Conservation (phyloP, 345 rosid genomes). For the Gossypium turneri region DNA sequence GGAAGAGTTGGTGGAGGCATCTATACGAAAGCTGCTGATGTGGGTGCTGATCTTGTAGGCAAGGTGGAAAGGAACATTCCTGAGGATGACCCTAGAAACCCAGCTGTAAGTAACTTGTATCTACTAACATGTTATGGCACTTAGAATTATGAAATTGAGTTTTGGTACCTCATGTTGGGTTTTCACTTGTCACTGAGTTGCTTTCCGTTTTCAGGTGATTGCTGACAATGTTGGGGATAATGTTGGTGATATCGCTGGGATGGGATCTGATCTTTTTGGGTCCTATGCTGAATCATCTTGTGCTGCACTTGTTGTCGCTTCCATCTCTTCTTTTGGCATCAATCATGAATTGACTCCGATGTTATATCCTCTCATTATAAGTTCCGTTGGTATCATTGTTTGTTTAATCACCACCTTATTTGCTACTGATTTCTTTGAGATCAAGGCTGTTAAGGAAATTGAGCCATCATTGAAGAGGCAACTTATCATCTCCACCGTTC, state of each 20-base stretch:
- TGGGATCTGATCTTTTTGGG: constrained; percentile 82
- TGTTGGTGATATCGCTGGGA: constrained; percentile 83
- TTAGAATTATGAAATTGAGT: constrained; percentile 7
- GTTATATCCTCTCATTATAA: constrained; percentile 65
- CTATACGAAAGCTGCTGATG: constrained; percentile 73
- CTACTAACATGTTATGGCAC: background rate
- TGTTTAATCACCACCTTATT: constrained; percentile 71
- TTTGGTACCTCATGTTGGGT: background rate
- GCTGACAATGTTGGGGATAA: constrained; percentile 87
- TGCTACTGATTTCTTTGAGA: constrained; percentile 74
- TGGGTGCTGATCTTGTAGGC: constrained; percentile 88
- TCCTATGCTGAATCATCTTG: constrained; percentile 76
- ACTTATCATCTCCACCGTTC: constrained; percentile 62
- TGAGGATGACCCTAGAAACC: constrained; percentile 82
- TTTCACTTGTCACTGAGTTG: constrained; percentile 2
- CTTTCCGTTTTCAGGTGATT: constrained; percentile 51
- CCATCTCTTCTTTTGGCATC: constrained; percentile 70
- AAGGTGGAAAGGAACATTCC: constrained; percentile 80
- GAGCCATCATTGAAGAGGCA: constrained; percentile 69
- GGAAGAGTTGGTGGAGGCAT: constrained; percentile 87
- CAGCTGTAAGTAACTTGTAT: constrained; percentile 49
- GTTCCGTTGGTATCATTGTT: constrained; percentile 64
- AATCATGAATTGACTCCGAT: constrained; percentile 62
- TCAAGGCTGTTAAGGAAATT: constrained; percentile 64
- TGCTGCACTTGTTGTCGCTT: constrained; percentile 75